Percentiles rank a stretch among this genome's conserved stretches.
Conservation (phyloP, 257 asterid species). For the Sherardia arvensis region DNA sequence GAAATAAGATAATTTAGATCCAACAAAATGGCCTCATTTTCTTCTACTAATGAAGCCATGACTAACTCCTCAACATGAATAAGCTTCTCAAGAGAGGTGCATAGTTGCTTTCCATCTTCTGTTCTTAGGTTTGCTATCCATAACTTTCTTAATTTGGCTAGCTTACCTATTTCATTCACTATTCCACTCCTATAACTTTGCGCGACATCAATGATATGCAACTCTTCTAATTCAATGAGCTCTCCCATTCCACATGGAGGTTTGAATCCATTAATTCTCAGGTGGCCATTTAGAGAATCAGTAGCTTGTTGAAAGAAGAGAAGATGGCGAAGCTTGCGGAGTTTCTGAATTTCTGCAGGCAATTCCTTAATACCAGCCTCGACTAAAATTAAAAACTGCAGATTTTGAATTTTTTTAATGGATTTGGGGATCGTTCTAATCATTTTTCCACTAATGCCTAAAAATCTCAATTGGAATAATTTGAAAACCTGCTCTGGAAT, state of each 20-base stretch:
- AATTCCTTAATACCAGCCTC: neutral
- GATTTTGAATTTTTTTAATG: neutral
- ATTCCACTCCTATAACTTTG: neutral
- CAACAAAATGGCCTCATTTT: neutral
- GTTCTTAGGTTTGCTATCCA: neutral
- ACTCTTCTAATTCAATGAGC: conserved; percentile 7
- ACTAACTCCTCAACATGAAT: conserved; percentile 6
- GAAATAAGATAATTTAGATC: conserved; percentile 11
- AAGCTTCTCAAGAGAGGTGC: conserved; percentile 12
- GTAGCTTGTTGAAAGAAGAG: neutral
- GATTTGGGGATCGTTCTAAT: conserved; percentile 6
- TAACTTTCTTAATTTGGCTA: conserved; percentile 9
- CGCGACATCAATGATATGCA: neutral
- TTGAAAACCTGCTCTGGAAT: too few species aligned
- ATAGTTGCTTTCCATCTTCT: neutral
- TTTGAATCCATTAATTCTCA: conserved; percentile 5
- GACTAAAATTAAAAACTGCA: conserved; percentile 2
- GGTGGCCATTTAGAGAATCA: neutral
- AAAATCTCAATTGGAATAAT: too few species aligned
- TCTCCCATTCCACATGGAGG: conserved; percentile 14
- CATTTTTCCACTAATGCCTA: neutral
- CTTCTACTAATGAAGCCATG: conserved; percentile 1
- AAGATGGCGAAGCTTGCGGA: conserved; percentile 7
- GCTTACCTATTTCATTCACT: conserved; percentile 13
- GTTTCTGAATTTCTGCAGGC: conserved; percentile 14